Percentiles rank a stretch among this genome's conserved stretches.
Evolutionary conservation across 371 early-diverging fungal genomes (phyloP).

Genomic region (Neoconidiobolus thromboides): DNA sequence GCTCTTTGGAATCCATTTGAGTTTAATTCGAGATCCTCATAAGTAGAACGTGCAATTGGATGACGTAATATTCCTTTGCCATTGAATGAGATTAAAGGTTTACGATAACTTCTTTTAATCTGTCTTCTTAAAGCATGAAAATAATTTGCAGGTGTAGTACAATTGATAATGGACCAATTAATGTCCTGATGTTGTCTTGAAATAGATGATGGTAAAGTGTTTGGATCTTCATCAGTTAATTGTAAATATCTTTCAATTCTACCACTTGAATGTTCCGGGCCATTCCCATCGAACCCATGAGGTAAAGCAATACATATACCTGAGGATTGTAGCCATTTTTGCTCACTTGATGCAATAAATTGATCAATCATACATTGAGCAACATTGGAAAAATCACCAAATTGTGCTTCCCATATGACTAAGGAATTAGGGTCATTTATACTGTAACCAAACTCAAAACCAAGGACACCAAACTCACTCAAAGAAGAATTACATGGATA

Average conservation of each 20-base stretch:
- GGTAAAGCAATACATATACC: slow-evolving; percentile 84
- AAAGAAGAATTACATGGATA: slow-evolving; percentile 81
- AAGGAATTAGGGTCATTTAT: slow-evolving; percentile 66
- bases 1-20: slow-evolving; percentile 53
- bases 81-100: slow-evolving; percentile 74
- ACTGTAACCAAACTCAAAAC: slow-evolving; percentile 87
- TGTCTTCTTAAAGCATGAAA: slow-evolving; percentile 91
- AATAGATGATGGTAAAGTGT: slow-evolving; percentile 23
- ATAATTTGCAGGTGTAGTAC: slow-evolving; percentile 88
- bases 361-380: slow-evolving; percentile 93
- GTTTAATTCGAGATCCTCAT: not conserved
- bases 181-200: slow-evolving; percentile 25
- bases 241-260: slow-evolving; percentile 92
- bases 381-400: slow-evolving; percentile 94
- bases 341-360: slow-evolving; percentile 68
- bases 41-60: slow-evolving; percentile 20
- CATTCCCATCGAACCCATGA: slow-evolving; percentile 92
- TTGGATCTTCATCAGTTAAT: slow-evolving; percentile 39
- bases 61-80: slow-evolving; percentile 60
- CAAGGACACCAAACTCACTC: slow-evolving; percentile 86
- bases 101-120: slow-evolving; percentile 64
- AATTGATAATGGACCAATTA: slow-evolving; percentile 84
- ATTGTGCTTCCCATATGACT: slow-evolving; percentile 94
- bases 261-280: slow-evolving; percentile 86
- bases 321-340: slow-evolving; percentile 83